phyloP scores from a whole-genome alignment of 805 yeast genomes.

The Debaryomyces maramus region DNA sequence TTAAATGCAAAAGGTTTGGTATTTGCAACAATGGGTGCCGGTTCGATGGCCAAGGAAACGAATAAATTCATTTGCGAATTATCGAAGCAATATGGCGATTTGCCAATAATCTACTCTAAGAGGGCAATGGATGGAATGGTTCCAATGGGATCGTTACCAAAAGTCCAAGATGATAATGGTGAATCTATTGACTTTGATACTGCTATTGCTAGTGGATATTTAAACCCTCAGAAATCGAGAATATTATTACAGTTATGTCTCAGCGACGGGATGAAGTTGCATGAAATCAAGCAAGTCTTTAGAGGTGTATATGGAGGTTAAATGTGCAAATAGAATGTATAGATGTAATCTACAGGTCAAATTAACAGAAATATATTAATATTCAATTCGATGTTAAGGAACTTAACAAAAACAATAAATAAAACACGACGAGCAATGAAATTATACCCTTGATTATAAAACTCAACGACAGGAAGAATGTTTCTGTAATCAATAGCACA shows the following conservation, averaged over 20 bases:
- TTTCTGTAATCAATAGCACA: too few relatives aligned
- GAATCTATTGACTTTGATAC: slow-evolving; percentile 23
- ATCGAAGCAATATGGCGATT: slow-evolving; percentile 31
- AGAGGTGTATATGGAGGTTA: slow-evolving; percentile 55
- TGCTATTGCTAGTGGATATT: slow-evolving; percentile 61
- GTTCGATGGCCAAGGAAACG: slow-evolving; percentile 55
- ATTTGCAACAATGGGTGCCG: slow-evolving; percentile 73
- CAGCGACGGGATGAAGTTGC: slow-evolving; percentile 35
- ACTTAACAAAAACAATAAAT: slow-evolving; percentile 2
- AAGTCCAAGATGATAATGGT: slow-evolving; percentile 11
- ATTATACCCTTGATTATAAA: background rate
- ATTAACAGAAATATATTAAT: too few relatives aligned
- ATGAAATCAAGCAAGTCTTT: slow-evolving; percentile 47
- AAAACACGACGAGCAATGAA: background rate
- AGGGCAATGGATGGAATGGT: slow-evolving; percentile 73
- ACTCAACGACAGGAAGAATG: background rate
- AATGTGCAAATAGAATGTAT: too few relatives aligned
- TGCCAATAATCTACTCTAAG: slow-evolving; percentile 64
- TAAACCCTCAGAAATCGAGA: slow-evolving; percentile 66
- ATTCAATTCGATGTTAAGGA: too few relatives aligned
- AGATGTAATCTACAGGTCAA: too few relatives aligned
- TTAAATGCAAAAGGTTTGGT: slow-evolving; percentile 55
- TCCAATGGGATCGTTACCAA: slow-evolving; percentile 49
- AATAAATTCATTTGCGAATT: slow-evolving; percentile 43
- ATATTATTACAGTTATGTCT: slow-evolving; percentile 58